phyloP scores from a whole-genome alignment of 2,329 filamentous ascomycete species.

The Balansia obtecta region DNA sequence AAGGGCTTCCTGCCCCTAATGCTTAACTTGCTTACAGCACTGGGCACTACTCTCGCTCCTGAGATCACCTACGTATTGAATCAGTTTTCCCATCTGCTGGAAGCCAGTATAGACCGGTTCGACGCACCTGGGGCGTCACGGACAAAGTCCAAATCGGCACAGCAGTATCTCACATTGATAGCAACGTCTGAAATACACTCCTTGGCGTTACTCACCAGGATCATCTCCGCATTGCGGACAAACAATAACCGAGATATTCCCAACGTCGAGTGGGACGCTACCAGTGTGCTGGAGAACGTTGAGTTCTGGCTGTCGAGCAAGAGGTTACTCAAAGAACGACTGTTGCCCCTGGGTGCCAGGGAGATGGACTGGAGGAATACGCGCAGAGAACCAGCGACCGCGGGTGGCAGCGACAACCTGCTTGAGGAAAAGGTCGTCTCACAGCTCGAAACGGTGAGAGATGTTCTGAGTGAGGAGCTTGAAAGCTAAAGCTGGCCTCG shows the following conservation, averaged over 20 bases:
- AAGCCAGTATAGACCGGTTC: constrained; percentile 59
- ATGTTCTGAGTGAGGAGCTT: constrained; percentile 40
- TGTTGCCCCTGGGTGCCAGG: constrained; percentile 59
- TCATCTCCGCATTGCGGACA: constrained; percentile 54
- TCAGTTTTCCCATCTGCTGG: constrained; percentile 70
- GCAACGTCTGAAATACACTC: constrained; percentile 69
- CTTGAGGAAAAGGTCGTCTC: constrained; percentile 65
- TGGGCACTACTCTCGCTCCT: constrained; percentile 69
- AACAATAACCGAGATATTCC: constrained; percentile 62
- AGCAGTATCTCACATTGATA: constrained; percentile 58
- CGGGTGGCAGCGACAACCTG: constrained; percentile 40
- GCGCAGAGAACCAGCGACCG: constrained; percentile 23
- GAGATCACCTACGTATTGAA: constrained; percentile 84
- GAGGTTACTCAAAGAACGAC: constrained; percentile 55
- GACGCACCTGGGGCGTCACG: constrained; percentile 46
- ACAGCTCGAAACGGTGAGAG: constrained; percentile 50
- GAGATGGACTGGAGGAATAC: constrained; percentile 51
- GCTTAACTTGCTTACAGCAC: constrained; percentile 72
- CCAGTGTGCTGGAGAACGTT: constrained; percentile 63
- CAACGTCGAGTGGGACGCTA: constrained; percentile 62
- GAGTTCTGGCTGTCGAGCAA: constrained; percentile 67
- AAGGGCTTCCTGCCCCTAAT: constrained; percentile 79
- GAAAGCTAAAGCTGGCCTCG: constrained; percentile 18
- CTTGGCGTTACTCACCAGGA: constrained; percentile 60
- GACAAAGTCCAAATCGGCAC: constrained; percentile 34